Percentiles rank a stretch among this genome's conserved stretches.
Conservation (phyloP, 140 eudicot genomes). For the Cichorium intybus region DNA sequence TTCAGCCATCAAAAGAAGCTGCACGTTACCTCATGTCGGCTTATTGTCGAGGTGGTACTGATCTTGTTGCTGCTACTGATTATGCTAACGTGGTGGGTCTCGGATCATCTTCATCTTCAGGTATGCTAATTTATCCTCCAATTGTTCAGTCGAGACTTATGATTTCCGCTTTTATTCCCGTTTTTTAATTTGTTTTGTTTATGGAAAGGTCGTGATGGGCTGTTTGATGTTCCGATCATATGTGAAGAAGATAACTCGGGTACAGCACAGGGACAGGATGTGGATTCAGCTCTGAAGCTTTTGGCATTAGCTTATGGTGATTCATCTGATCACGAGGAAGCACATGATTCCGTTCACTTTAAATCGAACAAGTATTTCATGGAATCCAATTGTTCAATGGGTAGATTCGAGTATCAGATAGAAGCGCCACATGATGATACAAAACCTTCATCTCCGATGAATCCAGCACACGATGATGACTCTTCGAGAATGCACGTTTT, state of each 20-base stretch:
- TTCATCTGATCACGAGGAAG: conserved; percentile 82
- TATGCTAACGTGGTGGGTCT: conserved; percentile 28
- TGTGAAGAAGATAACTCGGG: conserved; percentile 27
- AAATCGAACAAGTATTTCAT: conserved; percentile 14
- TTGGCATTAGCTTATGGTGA: conserved; percentile 78
- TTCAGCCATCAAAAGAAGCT: conserved; percentile 73
- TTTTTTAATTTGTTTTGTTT: background rate
- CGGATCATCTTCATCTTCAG: conserved; percentile 41
- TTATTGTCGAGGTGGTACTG: conserved; percentile 41
- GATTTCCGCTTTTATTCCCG: background rate
- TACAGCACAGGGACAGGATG: conserved; percentile 25
- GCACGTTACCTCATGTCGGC: conserved; percentile 66
- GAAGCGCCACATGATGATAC: background rate
- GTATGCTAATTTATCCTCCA: conserved; percentile 23
- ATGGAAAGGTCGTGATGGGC: conserved; percentile 31
- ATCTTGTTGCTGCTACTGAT: conserved; percentile 27
- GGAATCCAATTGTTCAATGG: conserved; percentile 32
- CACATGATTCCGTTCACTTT: conserved; percentile 40
- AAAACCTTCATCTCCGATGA: conserved; percentile 17
- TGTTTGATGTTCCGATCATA: conserved; percentile 50
- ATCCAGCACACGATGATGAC: conserved; percentile 58
- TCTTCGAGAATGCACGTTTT: conserved; percentile 86
- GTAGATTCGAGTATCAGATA: conserved; percentile 26
- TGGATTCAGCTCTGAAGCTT: conserved; percentile 68
- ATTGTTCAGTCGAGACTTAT: background rate